Evolutionary conservation across 2,329 filamentous ascomycete species (phyloP).

Genomic region (Harringtonia lauricola): DNA sequence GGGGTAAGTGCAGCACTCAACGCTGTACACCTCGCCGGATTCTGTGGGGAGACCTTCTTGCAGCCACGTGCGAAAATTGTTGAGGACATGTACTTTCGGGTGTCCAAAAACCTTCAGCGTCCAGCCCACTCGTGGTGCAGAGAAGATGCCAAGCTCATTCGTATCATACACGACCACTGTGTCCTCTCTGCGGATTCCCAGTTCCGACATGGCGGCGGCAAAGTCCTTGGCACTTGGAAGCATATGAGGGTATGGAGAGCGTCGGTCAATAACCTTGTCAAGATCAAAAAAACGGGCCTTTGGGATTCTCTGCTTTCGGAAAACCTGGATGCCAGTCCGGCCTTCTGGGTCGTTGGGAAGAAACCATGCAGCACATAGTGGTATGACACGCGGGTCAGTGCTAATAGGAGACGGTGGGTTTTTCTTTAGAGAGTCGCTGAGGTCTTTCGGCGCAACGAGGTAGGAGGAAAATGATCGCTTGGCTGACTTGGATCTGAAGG

Average conservation of each 20-base stretch:
- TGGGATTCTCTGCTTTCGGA: conserved; percentile 74
- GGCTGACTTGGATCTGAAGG: conserved; percentile 16
- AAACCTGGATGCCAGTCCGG: conserved; percentile 70
- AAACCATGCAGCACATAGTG: conserved; percentile 92
- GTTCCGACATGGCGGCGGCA: conserved; percentile 73
- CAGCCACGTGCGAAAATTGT: conserved; percentile 94
- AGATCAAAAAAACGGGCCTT: conserved; percentile 92
- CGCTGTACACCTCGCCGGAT: conserved; percentile 60
- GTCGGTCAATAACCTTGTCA: conserved; percentile 79
- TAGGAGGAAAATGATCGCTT: conserved; percentile 62
- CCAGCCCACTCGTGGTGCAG: conserved; percentile 87
- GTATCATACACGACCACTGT: conserved; percentile 90
- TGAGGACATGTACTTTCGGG: conserved; percentile 74
- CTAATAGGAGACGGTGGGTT: conserved; percentile 72
- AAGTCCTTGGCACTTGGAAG: conserved; percentile 73
- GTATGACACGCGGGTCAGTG: conserved; percentile 71
- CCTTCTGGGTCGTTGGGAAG: conserved; percentile 69
- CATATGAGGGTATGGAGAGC: conserved; percentile 93
- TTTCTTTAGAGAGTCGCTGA: conserved; percentile 69
- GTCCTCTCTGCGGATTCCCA: conserved; percentile 82
- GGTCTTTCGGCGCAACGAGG: conserved; percentile 74
- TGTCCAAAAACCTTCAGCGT: conserved; percentile 88
- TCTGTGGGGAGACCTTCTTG: conserved; percentile 74
- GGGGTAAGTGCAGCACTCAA: conserved; percentile 54
- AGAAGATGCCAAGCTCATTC: conserved; percentile 86